Conservation (phyloP, 306 rosid genomes). For the Dicorynia guianensis region DNA sequence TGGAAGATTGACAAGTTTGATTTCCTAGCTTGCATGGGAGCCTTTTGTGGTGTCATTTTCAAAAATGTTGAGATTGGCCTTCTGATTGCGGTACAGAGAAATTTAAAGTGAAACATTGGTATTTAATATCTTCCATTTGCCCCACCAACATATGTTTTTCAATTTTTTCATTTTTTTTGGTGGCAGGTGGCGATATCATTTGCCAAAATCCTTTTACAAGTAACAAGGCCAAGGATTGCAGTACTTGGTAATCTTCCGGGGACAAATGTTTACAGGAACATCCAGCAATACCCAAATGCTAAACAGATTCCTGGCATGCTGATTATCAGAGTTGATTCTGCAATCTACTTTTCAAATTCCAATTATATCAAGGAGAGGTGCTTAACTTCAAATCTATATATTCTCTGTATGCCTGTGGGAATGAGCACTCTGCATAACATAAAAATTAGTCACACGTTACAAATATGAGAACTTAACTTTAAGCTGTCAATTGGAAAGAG, state of each 20-base stretch:
- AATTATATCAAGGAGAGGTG: conserved; percentile 89
- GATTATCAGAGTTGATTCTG: conserved; percentile 82
- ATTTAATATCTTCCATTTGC: conserved; percentile 11
- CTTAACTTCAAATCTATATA: neutral
- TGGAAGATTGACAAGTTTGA: conserved; percentile 90
- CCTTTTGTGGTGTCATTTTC: conserved; percentile 89
- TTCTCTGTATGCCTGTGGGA: neutral
- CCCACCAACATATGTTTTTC: neutral
- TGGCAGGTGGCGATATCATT: conserved; percentile 77
- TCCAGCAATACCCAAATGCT: conserved; percentile 75
- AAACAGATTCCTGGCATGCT: conserved; percentile 60
- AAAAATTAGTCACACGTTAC: neutral
- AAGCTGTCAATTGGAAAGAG: neutral
- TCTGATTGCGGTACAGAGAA: conserved; percentile 63
- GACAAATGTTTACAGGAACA: conserved; percentile 65
- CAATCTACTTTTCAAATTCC: conserved; percentile 87
- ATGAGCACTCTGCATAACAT: neutral
- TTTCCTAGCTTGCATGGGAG: conserved; percentile 87
- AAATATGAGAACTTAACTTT: neutral
- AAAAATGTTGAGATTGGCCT: conserved; percentile 82
- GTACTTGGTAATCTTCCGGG: conserved; percentile 77
- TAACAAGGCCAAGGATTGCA: conserved; percentile 81
- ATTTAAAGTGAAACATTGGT: neutral
- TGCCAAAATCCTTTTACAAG: conserved; percentile 77
- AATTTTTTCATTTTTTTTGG: neutral